phyloP scores from a whole-genome alignment of 2,329 filamentous ascomycete genomes.

The Epichloe gansuensis region DNA sequence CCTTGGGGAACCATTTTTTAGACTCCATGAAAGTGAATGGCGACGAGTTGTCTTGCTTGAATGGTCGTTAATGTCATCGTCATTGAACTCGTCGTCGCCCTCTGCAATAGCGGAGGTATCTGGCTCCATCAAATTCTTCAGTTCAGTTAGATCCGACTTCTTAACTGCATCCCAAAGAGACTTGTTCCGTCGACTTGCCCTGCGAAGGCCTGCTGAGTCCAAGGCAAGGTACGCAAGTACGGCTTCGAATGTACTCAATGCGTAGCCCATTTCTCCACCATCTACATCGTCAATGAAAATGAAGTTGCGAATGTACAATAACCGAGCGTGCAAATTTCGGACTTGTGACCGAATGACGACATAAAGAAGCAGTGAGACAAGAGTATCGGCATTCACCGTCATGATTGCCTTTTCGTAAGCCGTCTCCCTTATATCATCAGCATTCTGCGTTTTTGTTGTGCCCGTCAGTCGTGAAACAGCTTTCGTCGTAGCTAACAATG shows the following conservation, averaged over 20 bases:
- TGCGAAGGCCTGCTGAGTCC: conserved; percentile 69
- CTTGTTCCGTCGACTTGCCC: conserved; percentile 75
- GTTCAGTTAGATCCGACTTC: conserved; percentile 59
- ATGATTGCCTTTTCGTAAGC: conserved; percentile 41
- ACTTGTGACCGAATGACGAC: conserved; percentile 88
- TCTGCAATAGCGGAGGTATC: conserved; percentile 36
- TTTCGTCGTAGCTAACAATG: conserved; percentile 70
- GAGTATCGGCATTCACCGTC: conserved; percentile 69
- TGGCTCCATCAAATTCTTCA: conserved; percentile 71
- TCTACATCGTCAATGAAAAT: conserved; percentile 98
- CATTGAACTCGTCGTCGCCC: conserved; percentile 26
- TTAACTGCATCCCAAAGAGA: conserved; percentile 77
- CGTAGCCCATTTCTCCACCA: conserved; percentile 90
- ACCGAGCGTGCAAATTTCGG: conserved; percentile 71
- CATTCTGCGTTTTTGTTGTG: conserved; percentile 28
- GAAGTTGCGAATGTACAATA: conserved; percentile 94
- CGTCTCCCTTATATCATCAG: conserved; percentile 16
- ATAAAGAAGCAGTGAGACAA: conserved; percentile 81
- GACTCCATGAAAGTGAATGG: conserved; percentile 34
- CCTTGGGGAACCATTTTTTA: conserved; percentile 31
- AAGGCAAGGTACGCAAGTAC: conserved; percentile 77
- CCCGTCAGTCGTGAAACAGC: conserved; percentile 59
- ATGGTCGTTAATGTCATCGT: conserved; percentile 34
- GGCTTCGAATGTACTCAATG: conserved; percentile 88
- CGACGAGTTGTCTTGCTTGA: conserved; percentile 33